A percentile compares a stretch with the other conserved stretches of the same genome.
Conservation (phyloP, 345 rosid species). For the Corchorus capsularis region DNA sequence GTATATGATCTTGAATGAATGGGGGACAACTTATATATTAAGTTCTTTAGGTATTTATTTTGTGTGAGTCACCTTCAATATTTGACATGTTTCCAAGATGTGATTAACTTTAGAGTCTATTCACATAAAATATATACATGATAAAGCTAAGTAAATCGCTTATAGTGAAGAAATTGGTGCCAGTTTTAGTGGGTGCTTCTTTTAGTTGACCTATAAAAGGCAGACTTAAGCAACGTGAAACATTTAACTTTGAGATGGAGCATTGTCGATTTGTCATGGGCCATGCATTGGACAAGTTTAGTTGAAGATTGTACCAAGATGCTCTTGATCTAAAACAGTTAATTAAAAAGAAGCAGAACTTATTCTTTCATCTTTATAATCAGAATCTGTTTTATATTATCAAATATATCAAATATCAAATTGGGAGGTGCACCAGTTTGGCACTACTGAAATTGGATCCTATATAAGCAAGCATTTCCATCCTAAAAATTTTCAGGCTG, state of each 20-base stretch:
- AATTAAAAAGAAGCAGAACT: background rate
- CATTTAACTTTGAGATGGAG: background rate
- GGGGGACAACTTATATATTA: too few species aligned
- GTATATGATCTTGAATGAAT: background rate
- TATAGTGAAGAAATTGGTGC: too few species aligned
- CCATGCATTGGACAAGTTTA: background rate
- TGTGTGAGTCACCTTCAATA: too few species aligned
- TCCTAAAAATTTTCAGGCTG: background rate
- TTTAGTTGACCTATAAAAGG: background rate
- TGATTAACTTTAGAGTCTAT: too few species aligned
- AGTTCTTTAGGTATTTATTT: too few species aligned
- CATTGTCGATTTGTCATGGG: too few species aligned
- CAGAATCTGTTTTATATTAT: background rate
- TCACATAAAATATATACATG: too few species aligned
- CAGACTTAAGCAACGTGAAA: background rate
- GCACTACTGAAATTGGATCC: background rate
- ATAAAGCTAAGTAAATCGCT: too few species aligned
- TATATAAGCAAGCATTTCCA: background rate
- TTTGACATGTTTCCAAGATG: too few species aligned
- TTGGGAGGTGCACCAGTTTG: background rate
- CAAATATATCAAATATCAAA: too few species aligned
- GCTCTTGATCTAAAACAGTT: background rate
- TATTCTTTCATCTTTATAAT: constrained; percentile 7
- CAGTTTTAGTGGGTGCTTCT: background rate
- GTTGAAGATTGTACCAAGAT: background rate